Percentiles rank a stretch among this genome's conserved stretches.
These are phyloP conservation scores for Trifolium dubium DNA, from an alignment of 306 rosid genomes.

Conservation along the genomic window DNA sequence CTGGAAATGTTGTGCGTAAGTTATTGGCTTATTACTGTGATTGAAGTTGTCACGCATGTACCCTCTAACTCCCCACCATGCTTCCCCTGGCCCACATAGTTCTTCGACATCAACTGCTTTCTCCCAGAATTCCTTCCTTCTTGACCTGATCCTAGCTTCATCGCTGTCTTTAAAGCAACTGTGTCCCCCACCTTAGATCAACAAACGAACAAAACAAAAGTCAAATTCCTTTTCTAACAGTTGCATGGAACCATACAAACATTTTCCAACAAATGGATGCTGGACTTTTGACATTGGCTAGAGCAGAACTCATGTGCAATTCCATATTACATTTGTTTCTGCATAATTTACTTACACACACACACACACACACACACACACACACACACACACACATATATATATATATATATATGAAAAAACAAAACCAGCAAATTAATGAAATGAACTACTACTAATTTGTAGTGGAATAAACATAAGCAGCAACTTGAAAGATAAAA, in stretches of 20 bases:
- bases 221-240: slow-evolving; percentile 24
- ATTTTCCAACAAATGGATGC: slow-evolving; percentile 26
- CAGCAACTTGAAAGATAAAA: not conserved
- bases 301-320: slow-evolving; percentile 4
- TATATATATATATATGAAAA: not conserved
- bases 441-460: not conserved
- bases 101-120: slow-evolving; percentile 84
- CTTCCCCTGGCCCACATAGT: slow-evolving; percentile 91
- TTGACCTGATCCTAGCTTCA: slow-evolving; percentile 89
- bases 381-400: no score
- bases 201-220: slow-evolving; percentile 31
- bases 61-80: slow-evolving; percentile 99
- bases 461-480: not conserved
- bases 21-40: slow-evolving; percentile 72
- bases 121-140: slow-evolving; percentile 85
- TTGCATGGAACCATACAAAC: slow-evolving; percentile 24
- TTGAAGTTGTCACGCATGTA: slow-evolving; percentile 87
- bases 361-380: no score
- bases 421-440: not conserved
- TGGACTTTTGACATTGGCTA: slow-evolving; percentile 4
- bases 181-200: slow-evolving; percentile 91
- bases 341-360: not conserved
- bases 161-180: slow-evolving; percentile 96
- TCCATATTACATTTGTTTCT: not conserved
- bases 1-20: slow-evolving; percentile 76